A percentile compares a stretch with the other conserved stretches of the same genome.
Evolutionary conservation across 225 moss, liverwort and hornwort species (phyloP).

Genomic region (Physcomitrium patens): DNA sequence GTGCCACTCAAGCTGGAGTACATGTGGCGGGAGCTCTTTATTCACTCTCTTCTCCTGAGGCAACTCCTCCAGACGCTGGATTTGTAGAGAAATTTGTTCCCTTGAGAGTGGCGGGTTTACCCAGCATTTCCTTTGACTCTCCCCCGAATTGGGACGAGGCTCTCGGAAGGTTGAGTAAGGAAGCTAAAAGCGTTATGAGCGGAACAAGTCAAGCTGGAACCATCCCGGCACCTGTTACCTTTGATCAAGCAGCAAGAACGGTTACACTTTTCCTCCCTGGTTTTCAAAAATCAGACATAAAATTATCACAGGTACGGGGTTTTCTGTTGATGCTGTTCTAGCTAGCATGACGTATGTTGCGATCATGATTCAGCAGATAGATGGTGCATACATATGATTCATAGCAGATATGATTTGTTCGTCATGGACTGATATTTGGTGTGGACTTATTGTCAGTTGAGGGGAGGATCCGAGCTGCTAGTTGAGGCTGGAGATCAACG

Average conservation of each 20-base stretch:
- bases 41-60: conserved; percentile 34
- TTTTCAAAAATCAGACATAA: conserved; percentile 89
- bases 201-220: conserved; percentile 40
- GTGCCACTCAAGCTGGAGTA: conserved; percentile 87
- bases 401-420: background rate
- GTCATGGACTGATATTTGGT: conserved; percentile 21
- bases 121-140: conserved; percentile 51
- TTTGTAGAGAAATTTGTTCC: conserved; percentile 60
- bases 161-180: conserved; percentile 55
- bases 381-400: background rate
- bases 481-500: conserved; percentile 97
- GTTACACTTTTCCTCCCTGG: conserved; percentile 91
- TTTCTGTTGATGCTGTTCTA: background rate
- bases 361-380: background rate
- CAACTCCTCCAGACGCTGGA: conserved; percentile 34
- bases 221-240: conserved; percentile 67
- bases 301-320: conserved; percentile 77
- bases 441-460: conserved; percentile 63
- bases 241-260: conserved; percentile 72
- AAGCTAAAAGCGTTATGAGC: conserved; percentile 54
- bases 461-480: conserved; percentile 83
- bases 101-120: conserved; percentile 59
- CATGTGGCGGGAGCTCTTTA: conserved; percentile 76
- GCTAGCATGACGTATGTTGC: background rate
- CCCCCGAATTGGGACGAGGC: conserved; percentile 74